Evolutionary conservation across 768 basidiomycete species (phyloP).

Genomic region (Suillus placidus): DNA sequence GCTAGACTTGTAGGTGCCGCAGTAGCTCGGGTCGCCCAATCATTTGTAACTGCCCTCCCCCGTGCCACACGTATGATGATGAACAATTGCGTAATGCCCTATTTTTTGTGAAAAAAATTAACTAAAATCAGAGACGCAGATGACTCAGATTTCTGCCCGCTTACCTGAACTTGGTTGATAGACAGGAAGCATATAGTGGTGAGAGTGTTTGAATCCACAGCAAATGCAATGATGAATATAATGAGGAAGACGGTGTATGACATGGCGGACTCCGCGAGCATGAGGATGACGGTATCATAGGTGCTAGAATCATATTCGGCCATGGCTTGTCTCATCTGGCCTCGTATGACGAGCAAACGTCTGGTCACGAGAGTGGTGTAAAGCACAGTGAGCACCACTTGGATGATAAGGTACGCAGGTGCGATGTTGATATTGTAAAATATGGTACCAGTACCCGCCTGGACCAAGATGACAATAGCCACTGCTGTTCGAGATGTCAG

Average conservation of each 20-base stretch:
- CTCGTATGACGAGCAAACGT: background rate
- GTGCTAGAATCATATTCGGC: background rate
- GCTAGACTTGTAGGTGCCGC: background rate
- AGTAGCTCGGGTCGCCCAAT: background rate
- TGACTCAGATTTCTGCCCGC: background rate
- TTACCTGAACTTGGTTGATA: background rate
- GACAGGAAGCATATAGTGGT: background rate
- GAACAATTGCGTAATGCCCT: background rate
- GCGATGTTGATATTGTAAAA: background rate
- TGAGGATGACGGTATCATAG: background rate
- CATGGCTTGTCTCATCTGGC: background rate
- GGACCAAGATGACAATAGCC: background rate
- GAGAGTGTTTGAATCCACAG: background rate
- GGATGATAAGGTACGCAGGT: background rate
- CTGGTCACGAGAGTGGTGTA: background rate
- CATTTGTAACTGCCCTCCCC: background rate
- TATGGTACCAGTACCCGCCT: background rate
- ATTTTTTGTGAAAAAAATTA: background rate
- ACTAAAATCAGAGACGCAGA: background rate
- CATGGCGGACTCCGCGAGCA: slow-evolving; percentile 2
- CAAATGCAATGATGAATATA: background rate
- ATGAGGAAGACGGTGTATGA: background rate
- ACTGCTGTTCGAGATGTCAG: background rate
- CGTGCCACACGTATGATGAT: slow-evolving; percentile 1
- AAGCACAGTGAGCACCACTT: background rate